A percentile compares a stretch with the other conserved stretches of the same genome.
Conservation (phyloP, 768 basidiomycete species). For the Lactifluus pinguis region DNA sequence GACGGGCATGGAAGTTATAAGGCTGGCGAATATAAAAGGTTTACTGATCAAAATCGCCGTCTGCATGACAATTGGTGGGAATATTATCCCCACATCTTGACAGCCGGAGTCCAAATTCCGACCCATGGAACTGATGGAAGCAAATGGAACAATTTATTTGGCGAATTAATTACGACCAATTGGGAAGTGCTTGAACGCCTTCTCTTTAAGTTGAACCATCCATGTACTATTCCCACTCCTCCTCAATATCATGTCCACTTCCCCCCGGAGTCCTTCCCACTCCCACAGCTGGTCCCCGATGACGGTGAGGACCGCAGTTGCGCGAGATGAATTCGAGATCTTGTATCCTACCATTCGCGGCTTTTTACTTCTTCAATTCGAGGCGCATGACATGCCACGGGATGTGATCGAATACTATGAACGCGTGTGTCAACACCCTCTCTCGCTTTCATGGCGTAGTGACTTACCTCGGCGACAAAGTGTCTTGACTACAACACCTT, state of each 20-base stretch:
- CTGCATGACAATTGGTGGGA: too few relatives aligned
- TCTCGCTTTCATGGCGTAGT: background rate
- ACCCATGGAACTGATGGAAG: too few relatives aligned
- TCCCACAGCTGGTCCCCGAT: background rate
- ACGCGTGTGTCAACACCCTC: conserved; percentile 40
- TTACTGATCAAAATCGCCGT: background rate
- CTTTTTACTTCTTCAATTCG: conserved; percentile 64
- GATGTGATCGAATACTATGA: conserved; percentile 83
- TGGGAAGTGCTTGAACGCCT: background rate
- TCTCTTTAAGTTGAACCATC: too few relatives aligned
- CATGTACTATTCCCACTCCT: too few relatives aligned
- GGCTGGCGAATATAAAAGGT: background rate
- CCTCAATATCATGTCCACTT: background rate
- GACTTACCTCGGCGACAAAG: conserved; percentile 31
- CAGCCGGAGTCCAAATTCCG: too few relatives aligned
- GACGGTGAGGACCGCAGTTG: background rate
- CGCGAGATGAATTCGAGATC: conserved; percentile 7
- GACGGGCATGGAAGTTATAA: background rate
- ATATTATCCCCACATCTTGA: too few relatives aligned
- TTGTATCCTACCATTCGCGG: conserved; percentile 64
- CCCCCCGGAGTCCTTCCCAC: background rate
- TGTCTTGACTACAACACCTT: conserved; percentile 89
- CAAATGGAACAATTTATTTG: too few relatives aligned
- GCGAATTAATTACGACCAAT: background rate
- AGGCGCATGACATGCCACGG: conserved; percentile 64